Evolutionary conservation across 306 rosid genomes (phyloP).

Genomic region (Alnus rubra): DNA sequence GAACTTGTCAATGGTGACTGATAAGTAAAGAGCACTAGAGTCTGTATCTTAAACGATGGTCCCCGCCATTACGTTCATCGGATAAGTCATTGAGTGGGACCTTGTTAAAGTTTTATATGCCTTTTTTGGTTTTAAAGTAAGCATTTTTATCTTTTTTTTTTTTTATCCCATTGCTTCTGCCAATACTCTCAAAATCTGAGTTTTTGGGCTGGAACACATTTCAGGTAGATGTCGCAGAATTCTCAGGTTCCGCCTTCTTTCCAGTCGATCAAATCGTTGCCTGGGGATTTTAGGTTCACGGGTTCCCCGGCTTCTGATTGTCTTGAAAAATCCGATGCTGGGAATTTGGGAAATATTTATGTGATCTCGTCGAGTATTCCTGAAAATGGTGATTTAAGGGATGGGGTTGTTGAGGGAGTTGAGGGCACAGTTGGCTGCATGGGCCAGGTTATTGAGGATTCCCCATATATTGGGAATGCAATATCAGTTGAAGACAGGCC

Average conservation of each 20-base stretch:
- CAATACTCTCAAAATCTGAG: constrained; percentile 26
- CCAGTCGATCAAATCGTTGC: constrained; percentile 69
- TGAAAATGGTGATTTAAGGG: constrained; percentile 54
- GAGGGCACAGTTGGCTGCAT: constrained; percentile 35
- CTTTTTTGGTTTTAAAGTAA: constrained; percentile 41
- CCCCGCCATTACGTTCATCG: constrained; percentile 67
- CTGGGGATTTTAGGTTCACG: constrained; percentile 55
- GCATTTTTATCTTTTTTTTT: constrained; percentile 23
- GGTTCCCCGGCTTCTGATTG: constrained; percentile 37
- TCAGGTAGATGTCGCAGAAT: constrained; percentile 61
- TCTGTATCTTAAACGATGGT: constrained; percentile 53
- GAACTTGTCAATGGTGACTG: constrained; percentile 42
- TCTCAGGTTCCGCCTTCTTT: constrained; percentile 48
- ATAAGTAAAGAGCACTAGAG: constrained; percentile 42
- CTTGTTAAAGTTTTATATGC: constrained; percentile 54
- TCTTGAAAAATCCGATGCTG: constrained; percentile 38
- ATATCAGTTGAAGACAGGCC: constrained; percentile 51
- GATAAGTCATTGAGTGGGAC: constrained; percentile 59
- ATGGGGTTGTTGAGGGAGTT: constrained; percentile 43
- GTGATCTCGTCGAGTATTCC: constrained; percentile 38
- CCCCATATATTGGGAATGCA: constrained; percentile 61
- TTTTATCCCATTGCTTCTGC: constrained; percentile 37
- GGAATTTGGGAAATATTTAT: constrained; percentile 38
- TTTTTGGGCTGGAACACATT: constrained; percentile 42
- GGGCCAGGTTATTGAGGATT: constrained; percentile 70